A percentile compares a stretch with the other conserved stretches of the same genome.
These are phyloP conservation scores for Brassica carinata DNA, from an alignment of 345 rosid species.

Conservation along the genomic window DNA sequence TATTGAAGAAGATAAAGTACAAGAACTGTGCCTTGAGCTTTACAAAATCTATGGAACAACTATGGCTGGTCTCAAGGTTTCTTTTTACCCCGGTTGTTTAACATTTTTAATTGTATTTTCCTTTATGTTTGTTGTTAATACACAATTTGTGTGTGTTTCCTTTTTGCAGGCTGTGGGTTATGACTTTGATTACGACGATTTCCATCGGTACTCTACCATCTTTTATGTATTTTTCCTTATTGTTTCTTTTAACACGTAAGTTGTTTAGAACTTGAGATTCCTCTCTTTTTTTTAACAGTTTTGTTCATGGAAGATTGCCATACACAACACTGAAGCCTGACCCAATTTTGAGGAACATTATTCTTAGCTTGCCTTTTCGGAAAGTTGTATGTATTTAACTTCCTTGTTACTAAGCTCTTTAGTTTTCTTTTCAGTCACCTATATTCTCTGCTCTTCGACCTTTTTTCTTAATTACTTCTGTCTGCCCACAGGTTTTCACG, in stretches of 20 bases:
- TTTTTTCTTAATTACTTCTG: background rate
- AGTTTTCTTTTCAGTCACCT: background rate
- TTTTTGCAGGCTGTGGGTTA: conserved; percentile 76
- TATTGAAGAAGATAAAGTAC: conserved; percentile 58
- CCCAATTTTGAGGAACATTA: conserved; percentile 69
- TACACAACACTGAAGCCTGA: conserved; percentile 80
- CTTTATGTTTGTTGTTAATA: background rate
- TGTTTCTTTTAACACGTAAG: background rate
- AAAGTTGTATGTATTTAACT: conserved; percentile 63
- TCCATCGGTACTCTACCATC: conserved; percentile 59
- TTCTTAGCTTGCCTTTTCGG: conserved; percentile 78
- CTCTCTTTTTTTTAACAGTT: conserved; percentile 46
- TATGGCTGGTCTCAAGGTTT: conserved; percentile 95
- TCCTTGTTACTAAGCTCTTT: background rate
- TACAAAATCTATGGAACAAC: conserved; percentile 92
- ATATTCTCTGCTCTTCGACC: background rate
- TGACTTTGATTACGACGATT: conserved; percentile 74
- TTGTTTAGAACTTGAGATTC: background rate
- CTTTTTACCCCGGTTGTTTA: background rate
- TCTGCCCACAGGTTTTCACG: conserved; percentile 60
- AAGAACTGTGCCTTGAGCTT: conserved; percentile 62
- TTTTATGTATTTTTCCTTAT: background rate
- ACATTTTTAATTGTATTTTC: background rate
- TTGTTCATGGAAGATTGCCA: conserved; percentile 92
- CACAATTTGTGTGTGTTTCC: background rate